Evolutionary conservation across 2,329 filamentous ascomycete genomes (phyloP).

Genomic region (Ceratocystis cubensis): DNA sequence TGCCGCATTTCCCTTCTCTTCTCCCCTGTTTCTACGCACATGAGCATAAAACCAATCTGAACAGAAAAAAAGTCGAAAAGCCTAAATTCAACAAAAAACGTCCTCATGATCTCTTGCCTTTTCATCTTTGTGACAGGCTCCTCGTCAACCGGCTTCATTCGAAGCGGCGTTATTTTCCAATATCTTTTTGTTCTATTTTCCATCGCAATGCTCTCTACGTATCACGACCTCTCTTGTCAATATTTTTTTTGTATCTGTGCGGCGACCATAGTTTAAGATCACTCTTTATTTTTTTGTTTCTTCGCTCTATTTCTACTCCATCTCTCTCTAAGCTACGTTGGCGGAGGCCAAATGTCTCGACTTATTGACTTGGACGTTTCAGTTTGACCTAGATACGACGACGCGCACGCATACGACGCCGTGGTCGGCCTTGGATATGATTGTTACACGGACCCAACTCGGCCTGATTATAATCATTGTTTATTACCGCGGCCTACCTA

Average conservation of each 20-base stretch:
- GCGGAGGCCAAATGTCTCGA: no score
- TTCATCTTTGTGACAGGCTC: not conserved
- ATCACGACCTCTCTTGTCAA: not conserved
- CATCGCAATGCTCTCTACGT: not conserved
- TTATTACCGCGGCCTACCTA: no score
- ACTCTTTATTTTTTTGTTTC: not conserved
- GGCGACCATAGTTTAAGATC: not conserved
- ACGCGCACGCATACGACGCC: no score
- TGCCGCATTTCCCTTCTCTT: not conserved
- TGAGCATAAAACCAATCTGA: conserved; percentile 9
- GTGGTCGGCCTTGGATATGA: no score
- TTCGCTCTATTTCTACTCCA: not conserved
- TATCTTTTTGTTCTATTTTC: conserved; percentile 1
- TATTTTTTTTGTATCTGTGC: not conserved
- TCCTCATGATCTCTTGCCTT: not conserved
- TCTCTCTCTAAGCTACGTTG: no score
- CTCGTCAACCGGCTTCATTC: not conserved
- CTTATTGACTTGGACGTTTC: no score
- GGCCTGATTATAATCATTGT: no score
- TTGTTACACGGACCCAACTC: no score
- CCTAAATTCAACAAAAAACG: conserved; percentile 12
- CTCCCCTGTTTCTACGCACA: not conserved
- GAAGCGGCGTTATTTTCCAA: not conserved
- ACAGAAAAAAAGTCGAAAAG: conserved; percentile 14
- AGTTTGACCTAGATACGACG: no score